These are phyloP conservation scores for Paxillus involutus DNA, from an alignment of 768 basidiomycete genomes.

Conservation along the genomic window DNA sequence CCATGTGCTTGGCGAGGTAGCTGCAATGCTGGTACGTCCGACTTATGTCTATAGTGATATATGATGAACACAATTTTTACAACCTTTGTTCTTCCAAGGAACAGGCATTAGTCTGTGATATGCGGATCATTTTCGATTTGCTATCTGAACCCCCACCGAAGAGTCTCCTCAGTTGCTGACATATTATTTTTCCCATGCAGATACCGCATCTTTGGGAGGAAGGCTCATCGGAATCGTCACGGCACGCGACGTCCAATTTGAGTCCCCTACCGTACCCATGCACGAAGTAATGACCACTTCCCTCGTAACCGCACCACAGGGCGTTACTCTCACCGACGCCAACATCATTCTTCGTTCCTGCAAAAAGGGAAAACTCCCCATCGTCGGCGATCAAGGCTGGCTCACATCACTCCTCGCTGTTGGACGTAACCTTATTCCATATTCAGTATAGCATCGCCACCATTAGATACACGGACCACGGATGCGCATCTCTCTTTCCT, in stretches of 20 bases:
- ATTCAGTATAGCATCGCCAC: too few relatives aligned
- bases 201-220: conserved; percentile 82
- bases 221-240: conserved; percentile 97
- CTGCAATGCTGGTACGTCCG: conserved; percentile 61
- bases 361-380: conserved; percentile 97
- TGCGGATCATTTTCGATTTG: conserved; percentile 52
- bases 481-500: too few relatives aligned
- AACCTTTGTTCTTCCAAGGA: conserved; percentile 92
- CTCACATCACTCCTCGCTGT: conserved; percentile 87
- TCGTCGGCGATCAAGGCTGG: conserved; percentile 63
- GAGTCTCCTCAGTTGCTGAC: conserved; percentile 18
- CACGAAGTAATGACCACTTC: conserved; percentile 86
- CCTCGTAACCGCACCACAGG: conserved; percentile 83
- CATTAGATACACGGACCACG: too few relatives aligned
- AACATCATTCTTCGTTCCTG: conserved; percentile 93
- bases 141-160: conserved; percentile 14
- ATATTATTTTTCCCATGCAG: conserved; percentile 40
- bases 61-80: conserved; percentile 50
- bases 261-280: conserved; percentile 61
- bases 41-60: conserved; percentile 2
- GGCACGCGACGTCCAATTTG: conserved; percentile 94
- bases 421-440: too few relatives aligned
- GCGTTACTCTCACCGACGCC: conserved; percentile 88
- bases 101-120: conserved; percentile 72
- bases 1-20: conserved; percentile 71